Percentiles rank a stretch among this genome's conserved stretches.
phyloP scores from a whole-genome alignment of 495 filamentous ascomycete genomes.

The Trypethelium eluteriae region DNA sequence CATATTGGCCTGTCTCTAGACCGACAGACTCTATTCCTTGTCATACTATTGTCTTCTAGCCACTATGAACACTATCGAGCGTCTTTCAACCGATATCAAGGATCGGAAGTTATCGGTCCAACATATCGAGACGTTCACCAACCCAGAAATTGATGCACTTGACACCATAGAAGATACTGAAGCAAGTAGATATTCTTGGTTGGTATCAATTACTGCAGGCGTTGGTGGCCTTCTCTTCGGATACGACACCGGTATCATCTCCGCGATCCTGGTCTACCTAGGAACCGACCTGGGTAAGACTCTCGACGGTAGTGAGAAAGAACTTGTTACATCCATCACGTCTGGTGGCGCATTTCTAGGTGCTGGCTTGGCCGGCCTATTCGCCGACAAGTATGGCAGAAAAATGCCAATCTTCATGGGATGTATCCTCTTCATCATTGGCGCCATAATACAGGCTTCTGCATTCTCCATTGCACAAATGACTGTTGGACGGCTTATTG shows the following conservation, averaged over 20 bases:
- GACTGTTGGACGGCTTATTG: slow-evolving; percentile 43
- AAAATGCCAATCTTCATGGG: slow-evolving; percentile 44
- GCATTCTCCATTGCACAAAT: slow-evolving; percentile 44
- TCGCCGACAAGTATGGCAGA: slow-evolving; percentile 45
- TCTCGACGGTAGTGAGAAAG: slow-evolving; percentile 38
- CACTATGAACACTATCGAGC: background rate
- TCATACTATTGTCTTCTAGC: background rate
- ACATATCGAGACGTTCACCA: background rate
- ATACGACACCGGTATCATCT: slow-evolving; percentile 47
- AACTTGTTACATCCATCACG: slow-evolving; percentile 43
- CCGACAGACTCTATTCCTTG: background rate
- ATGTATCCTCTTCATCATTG: slow-evolving; percentile 43
- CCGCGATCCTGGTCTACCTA: slow-evolving; percentile 41
- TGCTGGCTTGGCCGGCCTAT: slow-evolving; percentile 42
- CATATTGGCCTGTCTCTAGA: background rate
- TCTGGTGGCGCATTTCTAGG: slow-evolving; percentile 47
- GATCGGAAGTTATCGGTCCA: background rate
- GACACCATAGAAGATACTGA: slow-evolving; percentile 18
- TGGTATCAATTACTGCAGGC: slow-evolving; percentile 17
- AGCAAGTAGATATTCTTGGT: slow-evolving; percentile 18
- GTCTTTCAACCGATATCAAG: background rate
- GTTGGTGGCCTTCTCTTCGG: slow-evolving; percentile 28
- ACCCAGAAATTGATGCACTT: background rate
- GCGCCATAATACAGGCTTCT: slow-evolving; percentile 41
- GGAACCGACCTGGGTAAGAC: slow-evolving; percentile 31